phyloP scores from a whole-genome alignment of 768 basidiomycete genomes.

The Lentinula sp. region DNA sequence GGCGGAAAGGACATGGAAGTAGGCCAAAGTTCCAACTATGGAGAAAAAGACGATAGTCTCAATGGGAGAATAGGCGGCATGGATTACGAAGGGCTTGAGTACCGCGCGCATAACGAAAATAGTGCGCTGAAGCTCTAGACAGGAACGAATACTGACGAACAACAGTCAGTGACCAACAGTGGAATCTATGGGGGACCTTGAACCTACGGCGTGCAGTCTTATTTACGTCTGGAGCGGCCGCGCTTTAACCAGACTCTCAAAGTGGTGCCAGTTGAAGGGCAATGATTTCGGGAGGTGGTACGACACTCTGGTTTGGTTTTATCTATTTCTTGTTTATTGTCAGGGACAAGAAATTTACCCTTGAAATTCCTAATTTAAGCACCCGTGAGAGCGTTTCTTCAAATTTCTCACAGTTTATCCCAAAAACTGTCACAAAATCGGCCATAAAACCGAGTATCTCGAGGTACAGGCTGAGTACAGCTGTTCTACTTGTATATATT shows the following conservation, averaged over 20 bases:
- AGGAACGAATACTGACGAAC: background rate
- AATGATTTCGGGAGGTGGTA: background rate
- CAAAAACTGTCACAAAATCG: background rate
- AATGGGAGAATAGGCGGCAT: slow-evolving; percentile 72
- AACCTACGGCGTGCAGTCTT: background rate
- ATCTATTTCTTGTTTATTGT: background rate
- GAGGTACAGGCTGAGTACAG: background rate
- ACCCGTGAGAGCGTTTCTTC: background rate
- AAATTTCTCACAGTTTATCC: background rate
- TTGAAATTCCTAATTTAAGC: background rate
- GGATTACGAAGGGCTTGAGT: slow-evolving; percentile 62
- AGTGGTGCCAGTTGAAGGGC: background rate
- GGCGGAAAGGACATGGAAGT: slow-evolving; percentile 88
- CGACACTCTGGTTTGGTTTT: background rate
- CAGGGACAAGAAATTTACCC: background rate
- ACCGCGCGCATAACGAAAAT: slow-evolving; percentile 42
- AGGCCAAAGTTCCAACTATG: slow-evolving; percentile 85
- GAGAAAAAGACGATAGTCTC: slow-evolving; percentile 91
- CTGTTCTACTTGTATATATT: background rate
- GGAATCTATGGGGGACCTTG: background rate
- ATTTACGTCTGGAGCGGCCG: background rate
- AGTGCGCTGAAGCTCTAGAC: background rate
- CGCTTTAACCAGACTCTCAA: background rate
- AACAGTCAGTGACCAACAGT: background rate
- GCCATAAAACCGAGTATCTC: background rate